Evolutionary conservation across 805 yeast species (phyloP).

Genomic region (Zygoascus bituminiphila): DNA sequence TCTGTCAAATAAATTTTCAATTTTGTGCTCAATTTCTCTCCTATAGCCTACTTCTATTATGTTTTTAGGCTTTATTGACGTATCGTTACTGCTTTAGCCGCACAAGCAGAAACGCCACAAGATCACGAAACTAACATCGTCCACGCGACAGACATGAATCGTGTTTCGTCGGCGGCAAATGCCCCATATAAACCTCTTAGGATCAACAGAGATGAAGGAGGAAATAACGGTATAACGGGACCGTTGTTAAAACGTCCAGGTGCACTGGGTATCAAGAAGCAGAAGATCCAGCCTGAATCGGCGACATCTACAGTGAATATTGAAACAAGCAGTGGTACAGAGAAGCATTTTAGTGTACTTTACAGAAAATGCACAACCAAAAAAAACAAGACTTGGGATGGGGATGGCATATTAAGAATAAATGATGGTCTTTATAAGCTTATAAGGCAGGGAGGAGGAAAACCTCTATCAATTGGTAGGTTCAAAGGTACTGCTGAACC

Average conservation of each 20-base stretch:
- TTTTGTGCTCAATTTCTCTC: too few relatives aligned
- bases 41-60: too few relatives aligned
- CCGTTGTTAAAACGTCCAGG: not conserved
- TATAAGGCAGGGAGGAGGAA: conserved; percentile 20
- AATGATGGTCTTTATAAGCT: conserved; percentile 17
- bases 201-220: not conserved
- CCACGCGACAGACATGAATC: not conserved
- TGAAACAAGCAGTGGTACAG: not conserved
- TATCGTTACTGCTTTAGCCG: too few relatives aligned
- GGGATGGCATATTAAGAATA: conserved; percentile 61
- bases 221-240: not conserved
- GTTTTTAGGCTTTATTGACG: too few relatives aligned
- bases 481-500: conserved; percentile 14
- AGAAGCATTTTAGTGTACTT: not conserved
- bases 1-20: too few relatives aligned
- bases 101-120: not conserved
- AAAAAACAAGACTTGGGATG: conserved; percentile 92
- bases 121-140: not conserved
- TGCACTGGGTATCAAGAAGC: not conserved
- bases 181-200: conserved; percentile 8
- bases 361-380: conserved; percentile 56
- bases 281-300: not conserved
- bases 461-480: conserved; percentile 7
- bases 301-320: not conserved
- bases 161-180: conserved; percentile 1